Evolutionary conservation across 352 stramenopile genomes (phyloP).

Genomic region (Globisporangium heterothallicum): DNA sequence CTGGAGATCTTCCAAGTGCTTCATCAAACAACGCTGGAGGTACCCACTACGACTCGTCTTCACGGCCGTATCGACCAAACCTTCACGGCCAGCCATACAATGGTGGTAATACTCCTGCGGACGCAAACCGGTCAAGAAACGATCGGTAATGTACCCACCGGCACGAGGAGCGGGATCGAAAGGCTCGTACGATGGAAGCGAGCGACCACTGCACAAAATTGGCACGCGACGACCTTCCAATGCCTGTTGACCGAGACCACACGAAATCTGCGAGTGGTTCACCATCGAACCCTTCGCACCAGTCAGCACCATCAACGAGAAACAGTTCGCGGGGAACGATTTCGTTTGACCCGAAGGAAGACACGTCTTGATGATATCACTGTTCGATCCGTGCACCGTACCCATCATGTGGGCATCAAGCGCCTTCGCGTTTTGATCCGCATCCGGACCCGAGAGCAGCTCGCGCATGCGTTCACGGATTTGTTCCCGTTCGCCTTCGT

Average conservation of each 20-base stretch:
- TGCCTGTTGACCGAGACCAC: slow-evolving; percentile 98
- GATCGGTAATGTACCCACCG: slow-evolving; percentile 99
- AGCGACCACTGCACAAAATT: slow-evolving; percentile 96
- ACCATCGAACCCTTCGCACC: slow-evolving; percentile 99
- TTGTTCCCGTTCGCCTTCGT: slow-evolving; percentile 60
- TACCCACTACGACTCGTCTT: slow-evolving; percentile 99
- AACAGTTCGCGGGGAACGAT: slow-evolving; percentile 98
- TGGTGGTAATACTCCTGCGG: slow-evolving; percentile 99
- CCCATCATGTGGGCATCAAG: slow-evolving; percentile 90
- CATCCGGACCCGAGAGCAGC: slow-evolving; percentile 66
- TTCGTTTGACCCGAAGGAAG: slow-evolving; percentile 96
- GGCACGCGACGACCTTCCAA: slow-evolving; percentile 98
- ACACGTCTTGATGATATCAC: slow-evolving; percentile 99
- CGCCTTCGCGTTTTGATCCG: slow-evolving; percentile 67
- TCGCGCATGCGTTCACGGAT: slow-evolving; percentile 76
- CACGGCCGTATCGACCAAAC: slow-evolving; percentile 98
- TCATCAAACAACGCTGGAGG: slow-evolving; percentile 98
- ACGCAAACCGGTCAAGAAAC: slow-evolving; percentile 97
- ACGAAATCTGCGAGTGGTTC: slow-evolving; percentile 99
- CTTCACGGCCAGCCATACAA: slow-evolving; percentile 99
- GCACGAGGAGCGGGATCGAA: slow-evolving; percentile 97
- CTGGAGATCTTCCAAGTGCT: slow-evolving; percentile 97
- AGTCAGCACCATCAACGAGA: slow-evolving; percentile 99
- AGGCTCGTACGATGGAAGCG: slow-evolving; percentile 97
- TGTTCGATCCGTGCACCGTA: slow-evolving; percentile 87